Evolutionary conservation across 805 yeast genomes (phyloP), one percentile per base, ranked within the genome.

Genomic region (Priceomyces fermenticarens): DNA sequence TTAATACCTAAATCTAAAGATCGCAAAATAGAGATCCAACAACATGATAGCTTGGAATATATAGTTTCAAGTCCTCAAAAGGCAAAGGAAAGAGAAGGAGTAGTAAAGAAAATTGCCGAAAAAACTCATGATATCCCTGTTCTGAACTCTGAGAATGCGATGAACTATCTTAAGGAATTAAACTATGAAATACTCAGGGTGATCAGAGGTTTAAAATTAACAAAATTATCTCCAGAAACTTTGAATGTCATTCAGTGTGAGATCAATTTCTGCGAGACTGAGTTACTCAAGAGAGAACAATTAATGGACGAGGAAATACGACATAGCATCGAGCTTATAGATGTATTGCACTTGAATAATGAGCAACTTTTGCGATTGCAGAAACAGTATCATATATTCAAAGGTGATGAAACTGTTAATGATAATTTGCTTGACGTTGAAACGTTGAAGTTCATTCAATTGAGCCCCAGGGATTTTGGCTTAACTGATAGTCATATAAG

Each of bases 401-500:
- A 47, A 32, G 41, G 44, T 12, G 48, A 41, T 23, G 48, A 41
- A 23, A 36, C 16, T 35, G 41, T 39, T 40, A 42, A 43, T n/a
- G 70, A 63, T 16, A 65, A 64, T 7, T 60, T 54, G 31, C 57
- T 70, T 39, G 75, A 68, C 40, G 41, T 50, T 2, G 75, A 67
- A 31, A 69, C 74, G 0, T 49, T 70, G 28, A 51, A 45, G 23
- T 62, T 68, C 35, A 67, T 70, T 4, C 56, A 52, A 32, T 39
- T 50, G 3, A 64, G 70, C 29, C 74, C 75, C 0, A 51, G 52
- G 16, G 65, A 67, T 37, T 69, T 70, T 48, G 75, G 75, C 0
- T 53, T 70, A 17, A 62, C 54, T 46, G 61, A 58, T 28, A 54
- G 52, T 14, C 73, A 70, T 38, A 36, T 70, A 8, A 46, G 49